Evolutionary conservation across 176 grass and related monocot genomes (phyloP), one percentile per base, ranked within the genome.

Genomic region (Metroxylon sagu): DNA sequence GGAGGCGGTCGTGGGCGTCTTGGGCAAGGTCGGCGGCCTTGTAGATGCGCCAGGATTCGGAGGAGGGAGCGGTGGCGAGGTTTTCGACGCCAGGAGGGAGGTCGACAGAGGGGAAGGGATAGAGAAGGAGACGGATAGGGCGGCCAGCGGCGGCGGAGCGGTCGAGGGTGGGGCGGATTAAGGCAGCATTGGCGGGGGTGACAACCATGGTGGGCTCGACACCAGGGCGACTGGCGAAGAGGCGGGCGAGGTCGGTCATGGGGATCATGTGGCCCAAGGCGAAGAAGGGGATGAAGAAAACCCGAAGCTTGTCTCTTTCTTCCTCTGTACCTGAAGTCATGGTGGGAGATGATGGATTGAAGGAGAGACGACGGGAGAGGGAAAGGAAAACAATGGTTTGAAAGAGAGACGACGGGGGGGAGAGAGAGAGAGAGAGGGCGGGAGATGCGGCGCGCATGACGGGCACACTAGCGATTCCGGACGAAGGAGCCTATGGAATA

Each of bases 71-170:
- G 7, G 67, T 49, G 23, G 70, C 23, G 7, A 94, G 77, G 80
- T 79, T 72, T 62, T 94, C 89, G 51, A 84, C 17, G 0, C 84
- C 80, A 0, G 68, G 5, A 8, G 62, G 77, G 7, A 94, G 67
- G 17, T 84, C 89, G 14, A 88, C 84, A 31, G 72, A 74, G 2
- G 89, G 84, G 82, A 94, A 94, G 1, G 80, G 77, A 67, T 82
- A 85, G 57, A 26, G 28, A 0, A 85, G 54, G 2, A 86, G 52
- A 65, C 25, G 28, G 17, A 85, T 66, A 43, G 21, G 21, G 62
- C 74, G 69, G 0, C 83, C 83, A 0, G 29, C 61, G 3, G 66
- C 69, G 12, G 49, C 49, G 18, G 72, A 66, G 5, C 52, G 54
- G 54, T 76, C 64, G 30, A 76, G 25, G 17, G 74, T 67, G 18